These are phyloP conservation scores for Rhynchosporium agropyri DNA, from an alignment of 2,329 filamentous ascomycete genomes.

Conservation along the genomic window DNA sequence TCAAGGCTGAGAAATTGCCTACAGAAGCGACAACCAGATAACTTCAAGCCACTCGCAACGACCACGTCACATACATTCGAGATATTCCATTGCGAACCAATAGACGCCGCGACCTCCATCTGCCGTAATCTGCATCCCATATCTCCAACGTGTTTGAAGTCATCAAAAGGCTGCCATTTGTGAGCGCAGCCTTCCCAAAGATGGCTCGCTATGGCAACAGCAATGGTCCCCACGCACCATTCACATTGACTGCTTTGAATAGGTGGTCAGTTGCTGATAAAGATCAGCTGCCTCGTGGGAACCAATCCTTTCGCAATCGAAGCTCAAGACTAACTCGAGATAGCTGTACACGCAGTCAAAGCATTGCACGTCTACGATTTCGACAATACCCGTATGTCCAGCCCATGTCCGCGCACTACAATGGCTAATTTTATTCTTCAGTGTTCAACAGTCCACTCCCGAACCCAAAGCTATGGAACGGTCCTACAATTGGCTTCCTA, in stretches of 20 bases:
- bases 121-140: neutral
- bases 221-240: constrained; percentile 30
- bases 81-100: neutral
- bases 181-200: constrained; percentile 24
- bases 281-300: constrained; percentile 63
- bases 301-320: constrained; percentile 17
- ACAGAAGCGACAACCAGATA: constrained; percentile 9
- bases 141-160: constrained; percentile 28
- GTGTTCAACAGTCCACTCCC: constrained; percentile 92
- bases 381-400: constrained; percentile 80
- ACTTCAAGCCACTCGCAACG: neutral
- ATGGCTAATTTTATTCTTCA: constrained; percentile 17
- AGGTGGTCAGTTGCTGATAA: constrained; percentile 82
- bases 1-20: constrained; percentile 19
- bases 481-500: constrained; percentile 74
- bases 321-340: constrained; percentile 26
- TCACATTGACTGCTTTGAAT: constrained; percentile 74
- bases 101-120: neutral
- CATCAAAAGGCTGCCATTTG: constrained; percentile 22
- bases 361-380: constrained; percentile 95
- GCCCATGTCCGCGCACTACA: neutral
- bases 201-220: constrained; percentile 28
- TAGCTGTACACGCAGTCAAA: constrained; percentile 69
- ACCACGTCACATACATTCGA: neutral
- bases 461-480: constrained; percentile 85